Conservation (phyloP, 257 asterid species). For the Penstemon davidsonii region DNA sequence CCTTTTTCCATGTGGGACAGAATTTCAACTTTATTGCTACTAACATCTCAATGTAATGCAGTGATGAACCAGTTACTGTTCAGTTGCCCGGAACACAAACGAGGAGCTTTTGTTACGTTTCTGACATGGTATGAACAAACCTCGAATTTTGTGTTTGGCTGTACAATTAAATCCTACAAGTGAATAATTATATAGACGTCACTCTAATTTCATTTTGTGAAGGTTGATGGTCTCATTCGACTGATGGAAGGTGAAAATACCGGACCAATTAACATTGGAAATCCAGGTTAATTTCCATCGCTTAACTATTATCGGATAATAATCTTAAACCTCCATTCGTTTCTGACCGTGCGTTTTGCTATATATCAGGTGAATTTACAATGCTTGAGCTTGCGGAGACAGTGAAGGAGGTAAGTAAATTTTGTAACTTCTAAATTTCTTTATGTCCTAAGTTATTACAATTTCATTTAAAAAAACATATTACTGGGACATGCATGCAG, state of each 20-base stretch:
- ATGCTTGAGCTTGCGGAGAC: constrained; percentile 95
- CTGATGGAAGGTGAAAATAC: constrained; percentile 87
- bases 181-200: constrained; percentile 18
- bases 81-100: constrained; percentile 99
- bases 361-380: constrained; percentile 79
- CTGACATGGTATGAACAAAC: constrained; percentile 71
- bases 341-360: not conserved
- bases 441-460: too few relatives aligned
- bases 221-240: constrained; percentile 93
- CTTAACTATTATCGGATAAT: not conserved
- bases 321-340: not conserved
- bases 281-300: constrained; percentile 63
- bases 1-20: not conserved
- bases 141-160: not conserved
- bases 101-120: constrained; percentile 90
- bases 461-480: not conserved
- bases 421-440: too few relatives aligned
- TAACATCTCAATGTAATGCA: constrained; percentile 31
- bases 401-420: constrained; percentile 73
- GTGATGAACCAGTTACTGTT: constrained; percentile 90
- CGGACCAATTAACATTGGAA: constrained; percentile 94
- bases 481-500: constrained; percentile 36
- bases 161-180: not conserved
- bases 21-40: constrained; percentile 1
- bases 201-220: constrained; percentile 9